Base-by-base conservation (phyloP, 164 flowering plant species). In the Dillenia suffruticosa region DNA sequence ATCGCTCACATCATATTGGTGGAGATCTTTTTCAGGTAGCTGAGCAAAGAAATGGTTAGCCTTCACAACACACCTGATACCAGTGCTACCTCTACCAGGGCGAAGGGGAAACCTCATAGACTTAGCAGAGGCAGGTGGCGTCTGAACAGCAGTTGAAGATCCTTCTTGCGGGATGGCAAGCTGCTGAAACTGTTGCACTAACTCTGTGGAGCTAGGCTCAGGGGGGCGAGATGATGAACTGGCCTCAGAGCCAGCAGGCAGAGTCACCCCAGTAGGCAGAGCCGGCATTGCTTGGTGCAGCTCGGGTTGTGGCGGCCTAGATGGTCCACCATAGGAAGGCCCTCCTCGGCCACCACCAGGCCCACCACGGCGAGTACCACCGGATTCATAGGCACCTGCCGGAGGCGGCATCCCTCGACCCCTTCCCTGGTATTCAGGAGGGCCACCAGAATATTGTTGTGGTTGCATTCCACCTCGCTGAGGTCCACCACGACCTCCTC, bases 1-100 rank as follows among this genome's bases (percentile, higher is more conserved):
- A 49, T 12, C 44, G 68, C 93, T 67, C 62, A 87, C 96, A 77
- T 89, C 93, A 72, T 89, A 89, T 61, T 89, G 96, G 63, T 89
- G 96, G 50, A 87, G 67, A 68, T 89, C 96, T 54, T 85, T 87
- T 56, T 89, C 84, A 2, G 96, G 96, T 16, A 89, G 65, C 61
- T 89, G 91, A 4, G 89, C 96, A 70, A 85, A 82, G 70, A 89
- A 89, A 59, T 89, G 96, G 49, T 89, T 89, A 0, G 96, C 96
- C 75, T 87, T 89, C 2, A 89, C 93, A 2, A 87, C 74, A 56
- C 96, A 89, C 68, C 46, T 81, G 9, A 10, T 66, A 15, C 96
- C 96, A 59, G 71, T 61, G 63, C 62, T 72, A 57, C 96, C 96
- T 74, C 72, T 85, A 13, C 96, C 96, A 32, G 93, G 96, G 1